phyloP scores from a whole-genome alignment of 768 basidiomycete genomes.

The Erythrobasidium yunnanense region DNA sequence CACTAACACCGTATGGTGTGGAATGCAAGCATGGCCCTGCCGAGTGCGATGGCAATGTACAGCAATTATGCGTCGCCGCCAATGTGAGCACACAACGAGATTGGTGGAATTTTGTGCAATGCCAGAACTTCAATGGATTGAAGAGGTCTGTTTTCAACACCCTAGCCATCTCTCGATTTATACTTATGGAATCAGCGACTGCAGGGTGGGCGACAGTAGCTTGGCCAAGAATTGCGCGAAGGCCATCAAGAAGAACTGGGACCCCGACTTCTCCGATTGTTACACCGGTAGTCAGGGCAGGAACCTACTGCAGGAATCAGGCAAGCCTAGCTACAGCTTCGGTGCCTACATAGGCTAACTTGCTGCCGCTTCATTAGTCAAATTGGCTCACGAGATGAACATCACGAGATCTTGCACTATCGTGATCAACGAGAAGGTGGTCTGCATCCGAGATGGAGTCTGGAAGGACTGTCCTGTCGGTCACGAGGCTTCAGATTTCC shows the following conservation, averaged over 20 bases:
- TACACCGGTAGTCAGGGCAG: slow-evolving; percentile 11
- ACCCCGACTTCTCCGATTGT: slow-evolving; percentile 10
- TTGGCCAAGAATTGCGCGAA: slow-evolving; percentile 20
- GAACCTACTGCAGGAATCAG: neutral
- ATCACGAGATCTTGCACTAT: slow-evolving; percentile 11
- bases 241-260: slow-evolving; percentile 16
- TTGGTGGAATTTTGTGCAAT: slow-evolving; percentile 26
- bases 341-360: neutral
- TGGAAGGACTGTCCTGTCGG: slow-evolving; percentile 19
- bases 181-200: neutral
- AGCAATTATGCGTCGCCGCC: slow-evolving; percentile 20
- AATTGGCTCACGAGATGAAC: neutral
- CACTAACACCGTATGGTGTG: slow-evolving; percentile 3
- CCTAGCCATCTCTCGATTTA: neutral
- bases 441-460: slow-evolving; percentile 15
- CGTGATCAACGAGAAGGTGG: slow-evolving; percentile 14
- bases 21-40: slow-evolving; percentile 18
- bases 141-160: neutral
- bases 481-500: slow-evolving; percentile 5
- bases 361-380: neutral
- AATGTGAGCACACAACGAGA: neutral
- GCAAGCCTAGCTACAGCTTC: neutral
- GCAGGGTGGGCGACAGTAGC: slow-evolving; percentile 1
- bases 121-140: slow-evolving; percentile 20
- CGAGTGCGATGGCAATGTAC: slow-evolving; percentile 24